Evolutionary conservation across 495 filamentous ascomycete genomes (phyloP).

Genomic region (Eremomyces bilateralis): DNA sequence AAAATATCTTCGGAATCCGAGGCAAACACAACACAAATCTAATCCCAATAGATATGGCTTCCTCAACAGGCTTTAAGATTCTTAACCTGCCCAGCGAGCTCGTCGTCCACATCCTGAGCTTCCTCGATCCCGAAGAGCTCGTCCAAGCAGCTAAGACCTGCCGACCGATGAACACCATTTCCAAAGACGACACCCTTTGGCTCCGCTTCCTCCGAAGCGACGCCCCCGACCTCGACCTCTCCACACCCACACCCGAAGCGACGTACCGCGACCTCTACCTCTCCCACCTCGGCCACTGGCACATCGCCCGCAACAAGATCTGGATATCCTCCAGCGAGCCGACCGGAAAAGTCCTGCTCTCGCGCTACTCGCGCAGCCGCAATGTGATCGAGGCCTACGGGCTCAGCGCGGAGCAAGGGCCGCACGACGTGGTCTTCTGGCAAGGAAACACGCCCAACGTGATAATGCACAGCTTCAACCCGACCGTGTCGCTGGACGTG

Average conservation of each 20-base stretch:
- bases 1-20: too few species aligned
- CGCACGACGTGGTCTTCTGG: constrained; percentile 35
- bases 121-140: constrained; percentile 11
- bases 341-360: constrained; percentile 46
- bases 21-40: too few species aligned
- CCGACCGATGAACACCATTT: constrained; percentile 9
- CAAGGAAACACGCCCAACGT: constrained; percentile 36
- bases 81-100: constrained; percentile 12
- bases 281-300: constrained; percentile 65
- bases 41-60: too few species aligned
- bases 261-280: constrained; percentile 35
- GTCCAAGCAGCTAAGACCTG: constrained; percentile 11
- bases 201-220: constrained; percentile 13
- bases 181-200: constrained; percentile 16
- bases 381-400: constrained; percentile 66
- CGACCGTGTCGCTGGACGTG: constrained; percentile 41
- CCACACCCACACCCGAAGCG: constrained; percentile 5
- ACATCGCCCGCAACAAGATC: constrained; percentile 52
- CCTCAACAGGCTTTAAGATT: too few species aligned
- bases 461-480: constrained; percentile 52
- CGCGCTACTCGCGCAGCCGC: constrained; percentile 45
- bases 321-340: constrained; percentile 66
- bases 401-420: constrained; percentile 39
- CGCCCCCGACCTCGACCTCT: constrained; percentile 4
- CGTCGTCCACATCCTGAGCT: constrained; percentile 11